Evolutionary conservation across 2,329 filamentous ascomycete genomes (phyloP).

Genomic region (Ceratocystis huliohia): DNA sequence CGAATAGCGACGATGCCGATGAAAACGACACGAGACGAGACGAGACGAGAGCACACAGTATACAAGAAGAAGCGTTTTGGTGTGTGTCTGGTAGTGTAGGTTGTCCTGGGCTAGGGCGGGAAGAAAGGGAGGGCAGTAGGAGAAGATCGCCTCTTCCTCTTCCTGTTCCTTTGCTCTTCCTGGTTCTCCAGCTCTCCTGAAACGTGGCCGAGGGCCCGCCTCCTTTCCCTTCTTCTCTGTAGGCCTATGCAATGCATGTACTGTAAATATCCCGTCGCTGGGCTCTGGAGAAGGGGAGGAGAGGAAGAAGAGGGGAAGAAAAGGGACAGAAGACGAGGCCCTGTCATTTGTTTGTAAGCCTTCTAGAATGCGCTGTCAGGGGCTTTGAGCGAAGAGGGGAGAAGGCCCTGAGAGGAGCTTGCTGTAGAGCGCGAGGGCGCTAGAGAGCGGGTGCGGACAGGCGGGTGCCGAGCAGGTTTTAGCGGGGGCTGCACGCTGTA

Average conservation of each 20-base stretch:
- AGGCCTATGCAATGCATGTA: background rate
- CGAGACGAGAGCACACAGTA: background rate
- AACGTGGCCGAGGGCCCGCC: slow-evolving; percentile 20
- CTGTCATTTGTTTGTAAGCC: background rate
- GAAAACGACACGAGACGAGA: too few species aligned
- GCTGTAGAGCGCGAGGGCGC: background rate
- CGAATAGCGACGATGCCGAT: too few species aligned
- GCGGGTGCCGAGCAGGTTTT: too few species aligned
- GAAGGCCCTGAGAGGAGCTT: background rate
- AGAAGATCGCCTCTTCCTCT: background rate
- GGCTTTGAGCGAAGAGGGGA: background rate
- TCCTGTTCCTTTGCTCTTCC: background rate
- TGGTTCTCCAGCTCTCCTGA: slow-evolving; percentile 19
- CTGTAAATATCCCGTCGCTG: too few species aligned
- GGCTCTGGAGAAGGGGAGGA: background rate
- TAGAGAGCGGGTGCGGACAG: background rate
- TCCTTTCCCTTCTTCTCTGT: slow-evolving; percentile 10
- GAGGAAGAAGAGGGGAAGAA: background rate
- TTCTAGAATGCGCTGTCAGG: slow-evolving; percentile 7
- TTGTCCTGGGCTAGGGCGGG: background rate
- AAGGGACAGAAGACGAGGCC: background rate
- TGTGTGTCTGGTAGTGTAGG: background rate
- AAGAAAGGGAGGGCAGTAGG: too few species aligned
- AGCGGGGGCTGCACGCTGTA: background rate
- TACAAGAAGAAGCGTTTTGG: background rate